Conservation (phyloP, 257 asterid genomes). For the Ligustrum vulgare region DNA sequence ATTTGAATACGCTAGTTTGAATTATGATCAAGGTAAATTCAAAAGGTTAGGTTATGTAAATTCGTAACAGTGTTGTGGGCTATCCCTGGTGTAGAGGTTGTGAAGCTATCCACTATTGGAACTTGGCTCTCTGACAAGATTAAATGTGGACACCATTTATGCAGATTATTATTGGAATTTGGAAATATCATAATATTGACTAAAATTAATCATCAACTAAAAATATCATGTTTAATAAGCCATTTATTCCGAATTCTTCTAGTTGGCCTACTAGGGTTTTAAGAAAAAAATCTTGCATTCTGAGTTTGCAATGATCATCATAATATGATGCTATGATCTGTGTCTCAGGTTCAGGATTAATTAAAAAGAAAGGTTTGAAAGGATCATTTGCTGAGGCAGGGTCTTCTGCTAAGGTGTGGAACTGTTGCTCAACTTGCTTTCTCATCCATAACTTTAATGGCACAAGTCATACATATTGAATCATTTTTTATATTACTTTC, state of each 20-base stretch:
- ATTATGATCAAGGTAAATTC: background rate
- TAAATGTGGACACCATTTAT: background rate
- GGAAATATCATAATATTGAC: background rate
- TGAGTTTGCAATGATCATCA: background rate
- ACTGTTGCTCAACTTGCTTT: constrained; percentile 1
- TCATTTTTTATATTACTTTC: constrained; percentile 8
- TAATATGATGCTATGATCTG: background rate
- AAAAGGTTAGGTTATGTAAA: background rate
- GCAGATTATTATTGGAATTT: background rate
- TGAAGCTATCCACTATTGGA: background rate
- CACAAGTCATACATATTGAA: background rate
- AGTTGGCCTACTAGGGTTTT: background rate
- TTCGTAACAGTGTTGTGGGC: background rate
- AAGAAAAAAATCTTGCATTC: background rate
- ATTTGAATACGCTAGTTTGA: background rate
- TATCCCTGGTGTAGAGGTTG: background rate
- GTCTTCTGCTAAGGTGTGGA: constrained; percentile 79
- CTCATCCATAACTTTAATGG: background rate
- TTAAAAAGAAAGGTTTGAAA: constrained; percentile 71
- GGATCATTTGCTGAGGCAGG: constrained; percentile 81
- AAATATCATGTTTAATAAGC: background rate
- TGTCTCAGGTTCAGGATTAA: constrained; percentile 67
- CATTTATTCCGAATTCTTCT: background rate
- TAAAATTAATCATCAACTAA: background rate
- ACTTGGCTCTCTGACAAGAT: background rate